Percentiles rank a stretch among this genome's conserved stretches.
These are phyloP conservation scores for Picea engelmannii DNA, from an alignment of 83 land plant species.

Conservation along the genomic window DNA sequence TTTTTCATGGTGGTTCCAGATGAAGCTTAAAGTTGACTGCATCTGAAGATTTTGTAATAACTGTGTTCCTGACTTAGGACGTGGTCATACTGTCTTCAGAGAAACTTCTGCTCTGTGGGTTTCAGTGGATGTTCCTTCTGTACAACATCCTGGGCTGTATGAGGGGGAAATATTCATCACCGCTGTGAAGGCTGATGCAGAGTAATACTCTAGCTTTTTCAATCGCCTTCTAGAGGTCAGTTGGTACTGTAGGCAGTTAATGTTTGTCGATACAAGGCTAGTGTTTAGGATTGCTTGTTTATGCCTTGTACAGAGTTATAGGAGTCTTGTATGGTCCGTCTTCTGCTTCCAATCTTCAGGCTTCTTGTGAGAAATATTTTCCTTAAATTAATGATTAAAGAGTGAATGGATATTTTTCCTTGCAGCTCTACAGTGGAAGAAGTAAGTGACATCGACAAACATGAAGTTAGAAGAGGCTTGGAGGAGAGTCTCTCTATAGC, in stretches of 20 bases:
- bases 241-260: conserved; percentile 16
- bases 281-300: conserved; percentile 12
- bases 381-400: not conserved
- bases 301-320: conserved; percentile 10
- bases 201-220: conserved; percentile 54
- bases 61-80: not conserved
- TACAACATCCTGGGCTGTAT: conserved; percentile 89
- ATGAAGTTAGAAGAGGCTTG: conserved; percentile 52
- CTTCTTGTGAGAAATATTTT: not conserved
- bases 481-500: conserved; percentile 49
- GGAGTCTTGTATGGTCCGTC: conserved; percentile 6
- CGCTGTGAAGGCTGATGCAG: conserved; percentile 71
- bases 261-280: conserved; percentile 13
- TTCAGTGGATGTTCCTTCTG: conserved; percentile 82
- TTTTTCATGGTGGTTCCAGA: not conserved
- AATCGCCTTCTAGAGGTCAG: conserved; percentile 34
- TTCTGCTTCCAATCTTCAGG: not conserved
- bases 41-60: not conserved
- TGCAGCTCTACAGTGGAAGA: conserved; percentile 44
- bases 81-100: conserved; percentile 28
- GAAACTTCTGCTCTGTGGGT: conserved; percentile 92
- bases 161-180: conserved; percentile 82
- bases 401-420: conserved; percentile 6
- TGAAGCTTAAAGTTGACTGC: not conserved
- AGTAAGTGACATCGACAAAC: conserved; percentile 51